Evolutionary conservation across 1,284 basidiomycete genomes (phyloP).

Genomic region (Trametes polyzona): DNA sequence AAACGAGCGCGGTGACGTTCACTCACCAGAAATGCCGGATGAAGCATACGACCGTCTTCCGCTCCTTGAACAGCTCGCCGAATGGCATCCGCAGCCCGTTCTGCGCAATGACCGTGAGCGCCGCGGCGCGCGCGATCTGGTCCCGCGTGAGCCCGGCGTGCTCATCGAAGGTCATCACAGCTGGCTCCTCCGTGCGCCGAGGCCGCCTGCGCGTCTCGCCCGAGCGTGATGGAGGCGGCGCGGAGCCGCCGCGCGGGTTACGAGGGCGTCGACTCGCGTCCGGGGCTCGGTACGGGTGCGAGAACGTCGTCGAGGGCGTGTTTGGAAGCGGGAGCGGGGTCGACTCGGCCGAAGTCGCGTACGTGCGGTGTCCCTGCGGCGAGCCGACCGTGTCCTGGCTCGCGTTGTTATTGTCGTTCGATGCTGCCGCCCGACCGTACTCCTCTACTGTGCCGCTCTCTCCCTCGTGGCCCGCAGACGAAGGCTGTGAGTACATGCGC

Average conservation of each 20-base stretch:
- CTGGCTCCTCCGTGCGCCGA: conserved; percentile 8
- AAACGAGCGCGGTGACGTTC: no score
- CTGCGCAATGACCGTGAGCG: conserved; percentile 67
- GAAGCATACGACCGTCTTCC: conserved; percentile 75
- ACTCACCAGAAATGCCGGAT: conserved; percentile 73
- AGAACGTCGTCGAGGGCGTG: conserved; percentile 23
- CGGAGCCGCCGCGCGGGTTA: conserved; percentile 8
- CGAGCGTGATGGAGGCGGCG: conserved; percentile 2
- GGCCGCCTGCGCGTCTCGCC: conserved; percentile 10
- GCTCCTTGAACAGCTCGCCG: conserved; percentile 69
- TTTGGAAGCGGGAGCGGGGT: conserved; percentile 21
- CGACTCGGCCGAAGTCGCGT: conserved; percentile 21
- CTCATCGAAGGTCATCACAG: conserved; percentile 32
- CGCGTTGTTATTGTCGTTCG: conserved; percentile 1
- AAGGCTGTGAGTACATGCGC: conserved; percentile 14
- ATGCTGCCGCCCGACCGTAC: not conserved
- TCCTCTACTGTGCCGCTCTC: conserved; percentile 13
- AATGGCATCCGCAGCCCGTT: conserved; percentile 71
- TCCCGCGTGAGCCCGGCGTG: conserved; percentile 43
- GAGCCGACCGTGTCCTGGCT: conserved; percentile 10
- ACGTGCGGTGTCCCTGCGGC: conserved; percentile 2
- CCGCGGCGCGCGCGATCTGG: conserved; percentile 64
- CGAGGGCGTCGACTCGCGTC: not conserved
- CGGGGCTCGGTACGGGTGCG: conserved; percentile 11
- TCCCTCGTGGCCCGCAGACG: conserved; percentile 12